phyloP scores from a whole-genome alignment of 2,329 filamentous ascomycete species.

The Ceratocystiopsis brevicomis region DNA sequence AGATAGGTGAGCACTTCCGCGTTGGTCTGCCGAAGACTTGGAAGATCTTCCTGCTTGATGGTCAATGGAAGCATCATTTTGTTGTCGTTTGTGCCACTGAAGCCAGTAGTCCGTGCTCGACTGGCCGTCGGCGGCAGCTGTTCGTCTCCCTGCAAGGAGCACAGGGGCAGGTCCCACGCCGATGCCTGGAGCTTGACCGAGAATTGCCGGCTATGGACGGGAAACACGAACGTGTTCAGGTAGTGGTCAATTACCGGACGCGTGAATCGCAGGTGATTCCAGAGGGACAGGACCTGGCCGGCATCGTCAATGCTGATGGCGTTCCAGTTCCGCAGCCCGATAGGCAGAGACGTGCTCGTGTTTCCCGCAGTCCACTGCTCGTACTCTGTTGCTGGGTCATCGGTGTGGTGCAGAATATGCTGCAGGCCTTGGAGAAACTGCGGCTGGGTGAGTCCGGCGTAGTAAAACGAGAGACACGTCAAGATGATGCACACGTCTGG shows the following conservation, averaged over 20 bases:
- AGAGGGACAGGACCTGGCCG: slow-evolving; percentile 29
- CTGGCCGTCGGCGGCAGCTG: too few species aligned
- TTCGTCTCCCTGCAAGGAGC: slow-evolving; percentile 7
- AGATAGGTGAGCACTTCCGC: slow-evolving; percentile 43
- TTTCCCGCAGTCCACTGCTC: slow-evolving; percentile 26
- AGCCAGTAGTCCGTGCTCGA: slow-evolving; percentile 37
- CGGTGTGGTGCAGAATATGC: slow-evolving; percentile 28
- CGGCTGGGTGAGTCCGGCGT: slow-evolving; percentile 29
- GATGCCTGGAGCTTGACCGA: slow-evolving; percentile 42
- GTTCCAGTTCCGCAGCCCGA: slow-evolving; percentile 30
- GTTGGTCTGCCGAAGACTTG: slow-evolving; percentile 37
- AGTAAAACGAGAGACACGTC: slow-evolving; percentile 50
- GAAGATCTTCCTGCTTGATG: slow-evolving; percentile 41
- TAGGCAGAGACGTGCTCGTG: slow-evolving; percentile 19
- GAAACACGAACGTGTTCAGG: slow-evolving; percentile 45
- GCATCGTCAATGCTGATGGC: slow-evolving; percentile 40
- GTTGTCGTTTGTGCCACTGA: slow-evolving; percentile 55
- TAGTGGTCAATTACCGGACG: slow-evolving; percentile 38
- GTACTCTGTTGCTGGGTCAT: slow-evolving; percentile 38
- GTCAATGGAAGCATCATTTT: slow-evolving; percentile 38
- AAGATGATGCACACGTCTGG: slow-evolving; percentile 46
- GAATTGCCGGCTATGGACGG: slow-evolving; percentile 45
- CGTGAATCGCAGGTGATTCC: slow-evolving; percentile 27
- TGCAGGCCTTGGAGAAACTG: slow-evolving; percentile 32
- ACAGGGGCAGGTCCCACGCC: slow-evolving; percentile 46